A percentile compares a stretch with the other conserved stretches of the same genome.
Evolutionary conservation across 176 grass and related monocot genomes (phyloP).

Genomic region (Bromus sterilis): DNA sequence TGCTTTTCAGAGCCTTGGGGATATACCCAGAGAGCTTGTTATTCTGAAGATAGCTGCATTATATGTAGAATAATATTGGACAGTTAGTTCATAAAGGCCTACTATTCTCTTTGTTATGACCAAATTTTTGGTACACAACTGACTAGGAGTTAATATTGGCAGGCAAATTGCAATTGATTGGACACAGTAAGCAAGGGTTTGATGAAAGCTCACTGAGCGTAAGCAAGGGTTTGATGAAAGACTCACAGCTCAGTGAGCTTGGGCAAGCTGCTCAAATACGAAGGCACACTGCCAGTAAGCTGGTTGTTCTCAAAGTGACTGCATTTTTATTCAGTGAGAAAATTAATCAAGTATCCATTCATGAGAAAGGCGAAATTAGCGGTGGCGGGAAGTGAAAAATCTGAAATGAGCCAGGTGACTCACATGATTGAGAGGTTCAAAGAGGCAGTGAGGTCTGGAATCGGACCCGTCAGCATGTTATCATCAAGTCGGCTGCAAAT

Average conservation of each 20-base stretch:
- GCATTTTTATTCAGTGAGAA: conserved; percentile 8
- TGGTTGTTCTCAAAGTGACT: conserved; percentile 94
- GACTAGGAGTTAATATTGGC: background rate
- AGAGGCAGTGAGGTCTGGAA: conserved; percentile 66
- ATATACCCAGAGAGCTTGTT: conserved; percentile 66
- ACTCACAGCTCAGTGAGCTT: conserved; percentile 83
- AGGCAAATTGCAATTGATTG: background rate
- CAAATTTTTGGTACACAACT: background rate
- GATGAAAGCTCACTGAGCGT: conserved; percentile 47
- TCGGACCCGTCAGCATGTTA: conserved; percentile 56
- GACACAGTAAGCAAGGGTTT: background rate
- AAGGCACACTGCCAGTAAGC: conserved; percentile 65
- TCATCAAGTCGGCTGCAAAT: conserved; percentile 55
- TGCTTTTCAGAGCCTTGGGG: conserved; percentile 56
- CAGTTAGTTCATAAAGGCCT: background rate
- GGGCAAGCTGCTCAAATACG: conserved; percentile 50
- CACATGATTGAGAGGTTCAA: conserved; percentile 62
- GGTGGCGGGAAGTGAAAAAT: background rate
- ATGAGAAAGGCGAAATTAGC: background rate
- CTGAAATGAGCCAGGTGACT: conserved; percentile 1
- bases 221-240: background rate
- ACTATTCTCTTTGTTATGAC: conserved; percentile 17
- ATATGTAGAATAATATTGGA: background rate
- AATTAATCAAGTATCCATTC: background rate
- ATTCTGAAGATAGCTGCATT: conserved; percentile 68